A percentile compares a stretch with the other conserved stretches of the same genome.
phyloP scores from a whole-genome alignment of 495 filamentous ascomycete genomes.

The Bombardia bombarda region DNA sequence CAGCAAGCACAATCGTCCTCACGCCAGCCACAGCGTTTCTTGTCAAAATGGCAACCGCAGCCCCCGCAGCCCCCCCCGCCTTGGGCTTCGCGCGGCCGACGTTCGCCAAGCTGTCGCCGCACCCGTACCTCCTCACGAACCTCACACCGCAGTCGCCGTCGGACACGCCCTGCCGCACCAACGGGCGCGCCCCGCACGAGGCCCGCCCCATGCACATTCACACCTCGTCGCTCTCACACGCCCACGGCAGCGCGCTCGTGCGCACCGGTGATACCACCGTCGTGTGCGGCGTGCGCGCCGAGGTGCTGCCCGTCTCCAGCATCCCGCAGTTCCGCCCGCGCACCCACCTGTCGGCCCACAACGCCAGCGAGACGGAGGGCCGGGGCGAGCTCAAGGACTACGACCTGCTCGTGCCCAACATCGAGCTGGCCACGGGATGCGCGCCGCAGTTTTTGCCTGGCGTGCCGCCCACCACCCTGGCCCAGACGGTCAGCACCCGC shows the following conservation, averaged over 20 bases:
- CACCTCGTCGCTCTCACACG: slow-evolving; percentile 73
- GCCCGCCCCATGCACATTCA: slow-evolving; percentile 66
- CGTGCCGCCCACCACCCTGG: slow-evolving; percentile 66
- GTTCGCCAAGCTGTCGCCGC: slow-evolving; percentile 84
- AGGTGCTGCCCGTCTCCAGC: slow-evolving; percentile 65
- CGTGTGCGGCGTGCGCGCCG: slow-evolving; percentile 82
- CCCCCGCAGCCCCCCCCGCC: slow-evolving; percentile 21
- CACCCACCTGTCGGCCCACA: slow-evolving; percentile 13
- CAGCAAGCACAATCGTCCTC: not conserved
- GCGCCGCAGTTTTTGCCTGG: slow-evolving; percentile 79
- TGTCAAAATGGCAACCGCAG: not conserved
- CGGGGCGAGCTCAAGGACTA: slow-evolving; percentile 43
- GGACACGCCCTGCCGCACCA: slow-evolving; percentile 55
- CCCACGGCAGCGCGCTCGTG: slow-evolving; percentile 81
- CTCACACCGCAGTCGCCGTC: slow-evolving; percentile 55
- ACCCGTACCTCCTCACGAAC: slow-evolving; percentile 81
- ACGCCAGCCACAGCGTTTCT: too few species aligned
- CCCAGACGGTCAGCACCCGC: slow-evolving; percentile 74
- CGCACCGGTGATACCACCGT: slow-evolving; percentile 82
- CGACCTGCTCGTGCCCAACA: slow-evolving; percentile 81
- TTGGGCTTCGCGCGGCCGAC: slow-evolving; percentile 70
- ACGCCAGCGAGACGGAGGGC: not conserved
- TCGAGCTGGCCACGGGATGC: slow-evolving; percentile 85
- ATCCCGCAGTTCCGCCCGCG: slow-evolving; percentile 54
- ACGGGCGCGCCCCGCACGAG: slow-evolving; percentile 62